phyloP scores from a whole-genome alignment of 495 filamentous ascomycete genomes.

The Aspergillus hancockii region DNA sequence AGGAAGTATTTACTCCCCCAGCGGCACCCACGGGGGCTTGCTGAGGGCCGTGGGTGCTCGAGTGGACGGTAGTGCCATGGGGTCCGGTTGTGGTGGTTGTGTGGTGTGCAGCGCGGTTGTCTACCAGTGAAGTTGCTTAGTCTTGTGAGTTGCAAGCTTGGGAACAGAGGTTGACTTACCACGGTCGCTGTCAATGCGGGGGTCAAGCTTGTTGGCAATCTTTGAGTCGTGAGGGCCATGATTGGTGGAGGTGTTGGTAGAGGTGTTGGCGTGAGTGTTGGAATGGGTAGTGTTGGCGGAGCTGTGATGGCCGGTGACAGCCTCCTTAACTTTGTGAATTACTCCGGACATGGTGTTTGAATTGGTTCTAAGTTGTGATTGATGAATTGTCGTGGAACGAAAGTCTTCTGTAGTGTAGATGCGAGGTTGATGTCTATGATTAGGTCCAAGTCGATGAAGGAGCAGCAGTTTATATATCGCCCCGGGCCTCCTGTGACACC shows the following conservation, averaged over 20 bases:
- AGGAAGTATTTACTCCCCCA: constrained; percentile 15
- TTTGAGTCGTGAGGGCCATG: constrained; percentile 22
- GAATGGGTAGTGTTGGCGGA: constrained; percentile 16
- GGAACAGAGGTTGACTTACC: background rate
- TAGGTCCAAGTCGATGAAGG: too few relatives aligned
- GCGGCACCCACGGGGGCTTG: constrained; percentile 10
- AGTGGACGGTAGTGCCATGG: background rate
- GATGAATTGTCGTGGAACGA: too few relatives aligned
- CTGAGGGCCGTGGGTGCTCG: constrained; percentile 2
- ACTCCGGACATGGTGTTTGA: constrained; percentile 48
- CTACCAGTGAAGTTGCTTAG: background rate
- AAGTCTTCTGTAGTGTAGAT: too few relatives aligned
- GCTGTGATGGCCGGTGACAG: constrained; percentile 45
- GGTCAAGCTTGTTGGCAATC: constrained; percentile 10
- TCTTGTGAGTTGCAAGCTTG: background rate
- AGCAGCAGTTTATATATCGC: too few relatives aligned
- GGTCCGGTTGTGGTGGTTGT: background rate
- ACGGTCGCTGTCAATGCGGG: constrained; percentile 12
- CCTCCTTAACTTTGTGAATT: constrained; percentile 67
- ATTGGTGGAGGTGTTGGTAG: constrained; percentile 10
- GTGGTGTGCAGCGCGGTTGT: background rate
- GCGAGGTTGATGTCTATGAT: too few relatives aligned
- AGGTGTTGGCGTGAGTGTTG: constrained; percentile 15
- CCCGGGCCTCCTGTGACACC: too few relatives aligned
- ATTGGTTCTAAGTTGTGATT: background rate